Evolutionary conservation across 2,329 filamentous ascomycete species (phyloP).

Genomic region (Colletotrichum neosansevieriae): DNA sequence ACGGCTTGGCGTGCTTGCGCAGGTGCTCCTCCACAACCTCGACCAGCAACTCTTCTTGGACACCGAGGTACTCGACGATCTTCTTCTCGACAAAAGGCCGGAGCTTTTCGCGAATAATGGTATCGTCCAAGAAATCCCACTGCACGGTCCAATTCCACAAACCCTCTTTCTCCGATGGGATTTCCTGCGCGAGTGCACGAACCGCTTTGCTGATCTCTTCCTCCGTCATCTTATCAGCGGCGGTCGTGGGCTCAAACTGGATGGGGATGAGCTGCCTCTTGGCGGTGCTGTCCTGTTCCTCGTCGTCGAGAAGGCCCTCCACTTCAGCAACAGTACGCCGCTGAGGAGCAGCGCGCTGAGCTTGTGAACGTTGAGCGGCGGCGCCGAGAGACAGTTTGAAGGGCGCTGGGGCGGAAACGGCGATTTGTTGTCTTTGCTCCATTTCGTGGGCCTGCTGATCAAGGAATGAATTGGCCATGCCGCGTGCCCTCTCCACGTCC

Average conservation of each 20-base stretch:
- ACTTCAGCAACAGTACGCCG: conserved; percentile 92
- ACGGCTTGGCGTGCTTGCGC: conserved; percentile 78
- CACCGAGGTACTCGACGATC: conserved; percentile 94
- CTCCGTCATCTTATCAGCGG: conserved; percentile 78
- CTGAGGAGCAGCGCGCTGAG: conserved; percentile 66
- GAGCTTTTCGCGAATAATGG: conserved; percentile 85
- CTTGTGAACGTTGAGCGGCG: conserved; percentile 79
- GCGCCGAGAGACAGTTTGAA: conserved; percentile 96
- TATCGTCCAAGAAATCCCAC: conserved; percentile 90
- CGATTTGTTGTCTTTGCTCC: conserved; percentile 58
- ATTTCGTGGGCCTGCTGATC: conserved; percentile 86
- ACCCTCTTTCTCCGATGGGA: conserved; percentile 86
- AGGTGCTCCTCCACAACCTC: conserved; percentile 93
- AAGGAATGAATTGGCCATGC: conserved; percentile 91
- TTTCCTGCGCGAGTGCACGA: conserved; percentile 86
- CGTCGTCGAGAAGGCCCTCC: conserved; percentile 93
- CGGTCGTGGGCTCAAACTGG: conserved; percentile 78
- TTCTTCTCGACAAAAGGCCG: conserved; percentile 98
- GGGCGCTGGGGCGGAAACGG: conserved; percentile 69
- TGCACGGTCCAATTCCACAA: conserved; percentile 94
- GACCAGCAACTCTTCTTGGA: conserved; percentile 95
- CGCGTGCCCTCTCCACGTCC: conserved; percentile 81
- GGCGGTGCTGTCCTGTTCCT: conserved; percentile 80
- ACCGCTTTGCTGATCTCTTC: conserved; percentile 89
- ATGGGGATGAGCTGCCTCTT: conserved; percentile 85